A percentile compares a stretch with the other conserved stretches of the same genome.
Evolutionary conservation across 495 filamentous ascomycete species (phyloP).

Genomic region (Podospora tetraspora): DNA sequence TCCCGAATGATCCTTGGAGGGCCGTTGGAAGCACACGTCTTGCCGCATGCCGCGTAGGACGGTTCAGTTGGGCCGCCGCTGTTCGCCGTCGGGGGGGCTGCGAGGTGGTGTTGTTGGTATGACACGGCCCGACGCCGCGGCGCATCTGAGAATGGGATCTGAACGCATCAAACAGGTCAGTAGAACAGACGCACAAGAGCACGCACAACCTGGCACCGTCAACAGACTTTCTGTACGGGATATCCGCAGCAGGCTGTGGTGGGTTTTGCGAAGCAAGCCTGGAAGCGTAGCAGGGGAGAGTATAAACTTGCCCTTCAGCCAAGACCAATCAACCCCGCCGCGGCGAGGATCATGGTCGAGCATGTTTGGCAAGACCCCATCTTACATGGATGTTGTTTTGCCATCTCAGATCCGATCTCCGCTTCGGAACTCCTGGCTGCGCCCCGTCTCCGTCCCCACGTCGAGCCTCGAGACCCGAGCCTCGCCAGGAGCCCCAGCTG

Average conservation of each 20-base stretch:
- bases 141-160: conserved; percentile 8
- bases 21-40: background rate
- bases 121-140: conserved; percentile 11
- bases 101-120: conserved; percentile 16
- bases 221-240: conserved; percentile 26
- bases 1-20: conserved; percentile 2
- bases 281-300: conserved; percentile 9
- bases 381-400: conserved; percentile 30
- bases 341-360: conserved; percentile 32
- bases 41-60: background rate
- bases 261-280: conserved; percentile 19
- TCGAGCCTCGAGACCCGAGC: background rate
- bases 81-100: conserved; percentile 14
- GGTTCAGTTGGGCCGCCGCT: conserved; percentile 11
- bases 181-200: conserved; percentile 7
- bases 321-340: conserved; percentile 22
- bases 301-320: conserved; percentile 23
- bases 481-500: background rate
- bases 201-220: conserved; percentile 26
- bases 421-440: conserved; percentile 23
- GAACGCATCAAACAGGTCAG: conserved; percentile 5
- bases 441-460: conserved; percentile 12
- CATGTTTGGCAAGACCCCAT: conserved; percentile 33
- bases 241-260: conserved; percentile 18
- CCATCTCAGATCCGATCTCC: conserved; percentile 26